Conservation (phyloP, 441 rosid genomes). For the Arabidopsis hybrid region DNA sequence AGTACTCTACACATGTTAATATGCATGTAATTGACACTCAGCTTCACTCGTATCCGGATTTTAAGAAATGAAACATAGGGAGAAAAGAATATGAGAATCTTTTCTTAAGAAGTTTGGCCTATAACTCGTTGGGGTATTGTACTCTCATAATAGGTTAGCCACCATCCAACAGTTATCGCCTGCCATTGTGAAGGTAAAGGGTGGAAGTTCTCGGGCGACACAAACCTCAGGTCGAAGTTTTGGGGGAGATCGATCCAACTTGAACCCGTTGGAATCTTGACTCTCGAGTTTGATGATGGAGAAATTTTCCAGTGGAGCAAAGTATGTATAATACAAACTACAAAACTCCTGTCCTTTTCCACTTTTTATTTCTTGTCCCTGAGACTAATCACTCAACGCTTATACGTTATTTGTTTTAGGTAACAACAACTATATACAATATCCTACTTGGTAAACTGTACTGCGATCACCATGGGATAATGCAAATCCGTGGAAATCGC, state of each 20-base stretch:
- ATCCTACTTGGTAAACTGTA: constrained; percentile 91
- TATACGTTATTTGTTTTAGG: constrained; percentile 52
- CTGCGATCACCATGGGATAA: constrained; percentile 91
- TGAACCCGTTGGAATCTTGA: constrained; percentile 85
- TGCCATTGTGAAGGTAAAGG: constrained; percentile 98
- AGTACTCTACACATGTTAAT: not conserved
- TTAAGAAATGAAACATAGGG: not conserved
- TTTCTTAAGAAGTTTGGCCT: not conserved
- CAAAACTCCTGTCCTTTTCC: not conserved
- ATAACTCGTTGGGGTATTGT: constrained; percentile 31
- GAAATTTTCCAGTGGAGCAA: constrained; percentile 96
- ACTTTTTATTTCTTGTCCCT: not conserved
- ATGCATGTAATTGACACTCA: constrained; percentile 8
- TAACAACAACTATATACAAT: constrained; percentile 89
- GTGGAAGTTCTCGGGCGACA: constrained; percentile 98
- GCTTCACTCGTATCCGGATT: not conserved
- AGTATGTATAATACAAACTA: constrained; percentile 49
- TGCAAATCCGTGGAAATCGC: constrained; percentile 82
- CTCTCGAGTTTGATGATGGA: constrained; percentile 95
- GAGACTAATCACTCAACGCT: constrained; percentile 14
- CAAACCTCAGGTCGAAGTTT: constrained; percentile 88
- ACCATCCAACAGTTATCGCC: constrained; percentile 96
- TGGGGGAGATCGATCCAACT: constrained; percentile 99
- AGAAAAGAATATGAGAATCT: constrained; percentile 2
- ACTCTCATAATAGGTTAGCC: constrained; percentile 81